Evolutionary conservation across 176 grass and related monocot genomes (phyloP).

Genomic region (Carex kokanica): DNA sequence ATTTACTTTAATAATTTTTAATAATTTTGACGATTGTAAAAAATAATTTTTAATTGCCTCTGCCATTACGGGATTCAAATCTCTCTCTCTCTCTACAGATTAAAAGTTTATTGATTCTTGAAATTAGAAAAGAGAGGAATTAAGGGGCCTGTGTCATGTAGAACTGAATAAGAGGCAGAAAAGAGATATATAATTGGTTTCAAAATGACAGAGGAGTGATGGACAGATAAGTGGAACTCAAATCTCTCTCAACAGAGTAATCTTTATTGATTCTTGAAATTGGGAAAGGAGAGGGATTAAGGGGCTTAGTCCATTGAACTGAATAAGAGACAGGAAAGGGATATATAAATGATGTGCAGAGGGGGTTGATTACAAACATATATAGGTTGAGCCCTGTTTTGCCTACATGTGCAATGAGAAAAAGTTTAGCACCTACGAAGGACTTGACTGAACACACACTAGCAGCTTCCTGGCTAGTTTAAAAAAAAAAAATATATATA

Average conservation of each 20-base stretch:
- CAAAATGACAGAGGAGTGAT: neutral
- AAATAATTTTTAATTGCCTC: neutral
- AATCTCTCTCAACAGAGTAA: neutral
- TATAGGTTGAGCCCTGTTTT: neutral
- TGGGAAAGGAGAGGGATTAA: neutral
- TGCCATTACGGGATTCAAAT: neutral
- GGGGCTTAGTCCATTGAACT: neutral
- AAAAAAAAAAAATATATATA: neutral
- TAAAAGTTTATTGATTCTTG: neutral
- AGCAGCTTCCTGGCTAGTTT: neutral
- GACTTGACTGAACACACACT: neutral
- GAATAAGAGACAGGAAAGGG: neutral
- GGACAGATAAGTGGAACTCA: neutral
- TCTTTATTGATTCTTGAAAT: conserved; percentile 2
- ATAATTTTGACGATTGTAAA: no score
- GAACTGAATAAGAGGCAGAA: neutral
- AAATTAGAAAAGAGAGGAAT: neutral
- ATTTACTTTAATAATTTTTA: no score
- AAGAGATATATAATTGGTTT: neutral
- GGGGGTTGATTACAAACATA: neutral
- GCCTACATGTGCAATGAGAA: neutral
- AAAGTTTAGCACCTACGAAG: neutral
- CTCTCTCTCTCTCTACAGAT: neutral
- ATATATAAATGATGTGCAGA: neutral
- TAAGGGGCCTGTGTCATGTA: neutral